Evolutionary conservation across 768 basidiomycete genomes (phyloP).

Genomic region (Rhodotorula babjevae): DNA sequence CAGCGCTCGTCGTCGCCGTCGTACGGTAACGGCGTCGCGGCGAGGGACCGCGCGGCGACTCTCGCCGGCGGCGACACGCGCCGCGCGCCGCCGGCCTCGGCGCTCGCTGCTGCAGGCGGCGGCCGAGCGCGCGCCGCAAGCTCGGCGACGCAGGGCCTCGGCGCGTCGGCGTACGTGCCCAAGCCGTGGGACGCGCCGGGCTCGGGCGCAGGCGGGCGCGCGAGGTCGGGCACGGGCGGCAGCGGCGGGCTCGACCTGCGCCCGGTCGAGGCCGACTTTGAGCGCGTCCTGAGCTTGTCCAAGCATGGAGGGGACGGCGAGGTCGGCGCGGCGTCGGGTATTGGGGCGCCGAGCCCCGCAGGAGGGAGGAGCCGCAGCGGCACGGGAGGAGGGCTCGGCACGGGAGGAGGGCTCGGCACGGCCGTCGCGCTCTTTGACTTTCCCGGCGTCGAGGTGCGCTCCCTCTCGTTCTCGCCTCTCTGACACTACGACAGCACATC

Average conservation of each 20-base stretch:
- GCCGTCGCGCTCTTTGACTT: slow-evolving; percentile 38
- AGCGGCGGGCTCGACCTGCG: slow-evolving; percentile 25
- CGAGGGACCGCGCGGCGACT: slow-evolving; percentile 2
- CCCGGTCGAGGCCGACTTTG: slow-evolving; percentile 33
- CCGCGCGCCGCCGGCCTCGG: neutral
- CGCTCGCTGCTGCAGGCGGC: neutral
- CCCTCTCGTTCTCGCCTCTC: neutral
- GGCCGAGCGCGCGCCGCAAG: neutral
- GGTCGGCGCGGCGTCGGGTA: neutral
- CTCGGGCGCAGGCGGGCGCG: neutral
- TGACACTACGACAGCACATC: no score
- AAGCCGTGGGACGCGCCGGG: slow-evolving; percentile 36
- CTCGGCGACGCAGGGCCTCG: neutral
- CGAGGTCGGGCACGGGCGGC: neutral
- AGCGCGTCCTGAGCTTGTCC: neutral
- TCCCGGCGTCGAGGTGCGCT: slow-evolving; percentile 29
- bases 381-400: slow-evolving; percentile 14
- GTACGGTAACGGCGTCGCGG: neutral
- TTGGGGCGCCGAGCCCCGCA: neutral
- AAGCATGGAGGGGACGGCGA: slow-evolving; percentile 1
- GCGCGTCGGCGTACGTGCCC: neutral
- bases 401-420: slow-evolving; percentile 11
- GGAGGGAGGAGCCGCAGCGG: slow-evolving; percentile 11
- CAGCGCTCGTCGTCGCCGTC: no score
- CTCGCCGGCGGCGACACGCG: neutral